A percentile compares a stretch with the other conserved stretches of the same genome.
Conservation (phyloP, 2,329 filamentous ascomycete species). For the Diaporthe caulivora region DNA sequence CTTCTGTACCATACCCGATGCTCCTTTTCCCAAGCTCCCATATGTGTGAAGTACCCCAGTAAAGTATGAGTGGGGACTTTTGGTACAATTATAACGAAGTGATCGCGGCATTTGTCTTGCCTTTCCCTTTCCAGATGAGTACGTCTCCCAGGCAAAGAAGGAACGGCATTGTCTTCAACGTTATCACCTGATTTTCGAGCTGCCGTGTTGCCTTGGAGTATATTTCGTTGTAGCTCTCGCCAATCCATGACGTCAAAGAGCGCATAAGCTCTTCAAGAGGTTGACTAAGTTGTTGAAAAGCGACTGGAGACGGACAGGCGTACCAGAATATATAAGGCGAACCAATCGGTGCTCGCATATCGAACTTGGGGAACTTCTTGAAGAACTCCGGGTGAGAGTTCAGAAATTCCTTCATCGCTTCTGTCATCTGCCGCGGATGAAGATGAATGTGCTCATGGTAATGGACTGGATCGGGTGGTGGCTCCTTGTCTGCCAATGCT, state of each 20-base stretch:
- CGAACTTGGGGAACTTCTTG: neutral
- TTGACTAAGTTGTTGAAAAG: neutral
- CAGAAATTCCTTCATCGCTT: neutral
- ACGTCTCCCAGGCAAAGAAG: neutral
- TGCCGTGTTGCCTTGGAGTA: neutral
- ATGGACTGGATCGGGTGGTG: neutral
- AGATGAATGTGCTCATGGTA: neutral
- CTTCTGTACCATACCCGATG: neutral
- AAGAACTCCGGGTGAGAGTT: neutral
- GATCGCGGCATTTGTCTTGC: neutral
- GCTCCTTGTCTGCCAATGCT: neutral
- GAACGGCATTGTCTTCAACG: neutral
- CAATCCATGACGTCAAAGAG: neutral
- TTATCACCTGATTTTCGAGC: neutral
- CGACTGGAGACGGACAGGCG: neutral
- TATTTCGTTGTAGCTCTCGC: neutral
- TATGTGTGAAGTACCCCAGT: neutral
- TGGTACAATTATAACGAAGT: neutral
- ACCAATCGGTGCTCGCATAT: neutral
- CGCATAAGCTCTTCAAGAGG: neutral
- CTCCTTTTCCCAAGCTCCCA: rapidly evolving
- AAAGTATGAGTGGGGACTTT: neutral
- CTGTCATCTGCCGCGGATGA: neutral
- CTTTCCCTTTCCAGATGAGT: neutral
- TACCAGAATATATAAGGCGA: neutral